These are phyloP conservation scores for Carex sylvatica DNA, from an alignment of 202 grass and related monocot genomes.

Conservation along the genomic window DNA sequence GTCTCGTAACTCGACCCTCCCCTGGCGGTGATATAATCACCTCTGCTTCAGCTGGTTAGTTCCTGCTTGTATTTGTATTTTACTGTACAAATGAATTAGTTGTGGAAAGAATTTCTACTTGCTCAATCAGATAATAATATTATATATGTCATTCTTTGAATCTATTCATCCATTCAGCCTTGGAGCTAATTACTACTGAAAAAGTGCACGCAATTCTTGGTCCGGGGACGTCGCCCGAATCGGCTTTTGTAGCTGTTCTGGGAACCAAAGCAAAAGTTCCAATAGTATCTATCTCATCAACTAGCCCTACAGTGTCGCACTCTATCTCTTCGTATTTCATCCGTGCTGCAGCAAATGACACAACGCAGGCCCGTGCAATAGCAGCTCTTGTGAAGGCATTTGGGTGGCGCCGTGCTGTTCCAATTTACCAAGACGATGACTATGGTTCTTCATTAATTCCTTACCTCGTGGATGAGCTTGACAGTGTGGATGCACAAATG, in stretches of 20 bases:
- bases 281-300: constrained; percentile 63
- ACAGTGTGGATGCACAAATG: constrained; percentile 27
- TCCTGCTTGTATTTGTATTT: background rate
- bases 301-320: constrained; percentile 59
- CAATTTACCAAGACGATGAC: constrained; percentile 72
- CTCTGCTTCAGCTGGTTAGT: constrained; percentile 57
- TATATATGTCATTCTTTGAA: background rate
- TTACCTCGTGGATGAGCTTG: constrained; percentile 56
- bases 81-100: background rate
- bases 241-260: constrained; percentile 56
- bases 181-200: constrained; percentile 51
- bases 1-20: constrained; percentile 30
- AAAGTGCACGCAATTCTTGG: constrained; percentile 70
- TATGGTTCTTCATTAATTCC: constrained; percentile 75
- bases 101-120: background rate
- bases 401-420: constrained; percentile 64
- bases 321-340: constrained; percentile 39
- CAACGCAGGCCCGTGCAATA: constrained; percentile 43
- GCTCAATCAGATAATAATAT: no score
- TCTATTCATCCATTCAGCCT: constrained; percentile 31
- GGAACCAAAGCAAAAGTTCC: constrained; percentile 58
- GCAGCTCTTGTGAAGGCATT: constrained; percentile 46
- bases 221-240: constrained; percentile 52
- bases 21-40: constrained; percentile 39
- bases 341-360: constrained; percentile 54